Conservation (phyloP, 306 rosid genomes). For the Spatholobus suberectus region DNA sequence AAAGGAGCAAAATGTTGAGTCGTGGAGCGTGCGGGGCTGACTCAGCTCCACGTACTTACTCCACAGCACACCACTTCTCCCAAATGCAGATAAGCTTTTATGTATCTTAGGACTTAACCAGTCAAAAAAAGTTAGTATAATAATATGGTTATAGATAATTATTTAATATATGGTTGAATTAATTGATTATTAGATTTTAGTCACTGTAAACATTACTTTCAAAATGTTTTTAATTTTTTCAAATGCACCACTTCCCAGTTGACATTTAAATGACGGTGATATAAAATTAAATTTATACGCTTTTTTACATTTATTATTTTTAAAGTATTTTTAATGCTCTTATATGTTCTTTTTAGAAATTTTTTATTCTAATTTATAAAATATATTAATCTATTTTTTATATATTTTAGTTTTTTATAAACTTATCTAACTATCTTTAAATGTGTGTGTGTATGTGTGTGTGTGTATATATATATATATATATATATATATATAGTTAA, state of each 20-base stretch:
- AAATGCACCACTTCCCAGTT: neutral
- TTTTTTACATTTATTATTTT: neutral
- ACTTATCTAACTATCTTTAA: neutral
- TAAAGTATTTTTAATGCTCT: neutral
- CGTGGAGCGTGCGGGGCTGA: constrained; percentile 28
- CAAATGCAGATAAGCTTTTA: neutral
- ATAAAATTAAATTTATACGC: neutral
- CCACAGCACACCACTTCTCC: neutral
- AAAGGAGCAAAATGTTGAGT: neutral
- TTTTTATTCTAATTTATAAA: too few species aligned
- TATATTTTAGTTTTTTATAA: too few species aligned
- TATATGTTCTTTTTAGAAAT: neutral
- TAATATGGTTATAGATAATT: too few species aligned
- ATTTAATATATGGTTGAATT: neutral
- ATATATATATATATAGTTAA: too few species aligned
- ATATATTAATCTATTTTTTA: too few species aligned
- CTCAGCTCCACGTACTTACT: constrained; percentile 39
- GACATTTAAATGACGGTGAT: neutral
- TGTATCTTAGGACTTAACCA: too few species aligned
- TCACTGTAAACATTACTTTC: neutral
- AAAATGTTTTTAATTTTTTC: neutral
- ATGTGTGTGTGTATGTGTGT: too few species aligned
- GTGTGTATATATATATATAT: too few species aligned
- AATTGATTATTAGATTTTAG: too few species aligned
- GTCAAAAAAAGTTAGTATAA: too few species aligned